Conservation (phyloP, 805 yeast genomes). For the Candida odintsovae region DNA sequence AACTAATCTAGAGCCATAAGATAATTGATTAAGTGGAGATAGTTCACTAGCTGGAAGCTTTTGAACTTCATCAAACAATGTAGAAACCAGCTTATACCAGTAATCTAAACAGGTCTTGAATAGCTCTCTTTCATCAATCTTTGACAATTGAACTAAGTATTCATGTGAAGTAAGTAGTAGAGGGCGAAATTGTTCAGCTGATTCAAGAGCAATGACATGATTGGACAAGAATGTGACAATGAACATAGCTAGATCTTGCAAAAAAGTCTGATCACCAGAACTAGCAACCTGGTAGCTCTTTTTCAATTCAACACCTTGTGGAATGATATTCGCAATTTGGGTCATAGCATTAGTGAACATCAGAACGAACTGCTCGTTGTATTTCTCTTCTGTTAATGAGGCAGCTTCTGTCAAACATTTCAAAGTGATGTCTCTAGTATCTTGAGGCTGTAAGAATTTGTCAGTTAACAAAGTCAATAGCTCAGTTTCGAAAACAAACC, state of each 20-base stretch:
- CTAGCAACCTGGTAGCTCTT: constrained; percentile 68
- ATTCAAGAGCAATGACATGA: constrained; percentile 63
- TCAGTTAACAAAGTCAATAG: constrained; percentile 64
- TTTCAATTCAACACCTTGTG: constrained; percentile 65
- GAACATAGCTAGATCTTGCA: constrained; percentile 93
- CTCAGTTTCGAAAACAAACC: constrained; percentile 85
- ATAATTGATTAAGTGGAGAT: constrained; percentile 71
- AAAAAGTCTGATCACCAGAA: constrained; percentile 83
- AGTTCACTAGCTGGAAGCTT: constrained; percentile 65
- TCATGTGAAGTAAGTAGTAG: constrained; percentile 67
- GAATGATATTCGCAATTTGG: constrained; percentile 61
- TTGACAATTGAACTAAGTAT: constrained; percentile 78
- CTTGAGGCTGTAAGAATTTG: constrained; percentile 71
- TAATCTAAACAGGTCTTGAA: constrained; percentile 94
- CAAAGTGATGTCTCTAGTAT: constrained; percentile 76
- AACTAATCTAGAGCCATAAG: constrained; percentile 31
- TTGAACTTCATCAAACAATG: constrained; percentile 81
- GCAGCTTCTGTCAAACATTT: constrained; percentile 94
- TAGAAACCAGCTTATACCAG: constrained; percentile 84
- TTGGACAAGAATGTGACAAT: constrained; percentile 76
- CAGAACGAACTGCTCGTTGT: constrained; percentile 51
- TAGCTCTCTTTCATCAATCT: constrained; percentile 91
- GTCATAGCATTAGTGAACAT: constrained; percentile 74
- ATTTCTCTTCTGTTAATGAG: constrained; percentile 51
- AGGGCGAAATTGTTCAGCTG: constrained; percentile 46